Percentiles rank a stretch among this genome's conserved stretches.
Evolutionary conservation across 192 early-diverging fungal genomes (phyloP).

Genomic region (Backusella westeae): DNA sequence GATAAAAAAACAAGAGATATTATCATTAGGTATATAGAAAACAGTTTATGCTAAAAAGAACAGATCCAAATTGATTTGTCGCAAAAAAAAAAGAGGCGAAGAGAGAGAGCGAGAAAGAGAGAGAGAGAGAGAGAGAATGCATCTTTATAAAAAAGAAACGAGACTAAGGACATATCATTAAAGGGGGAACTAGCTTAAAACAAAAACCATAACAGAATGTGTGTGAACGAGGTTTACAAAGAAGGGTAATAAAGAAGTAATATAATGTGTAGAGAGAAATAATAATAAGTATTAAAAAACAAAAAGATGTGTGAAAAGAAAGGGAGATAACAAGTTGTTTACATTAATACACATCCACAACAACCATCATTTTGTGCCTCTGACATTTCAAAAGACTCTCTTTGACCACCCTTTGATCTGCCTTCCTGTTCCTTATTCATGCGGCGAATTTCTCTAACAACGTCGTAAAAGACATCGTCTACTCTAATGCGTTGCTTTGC

Average conservation of each 20-base stretch:
- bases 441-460: slow-evolving; percentile 82
- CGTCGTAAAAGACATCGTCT: slow-evolving; percentile 35
- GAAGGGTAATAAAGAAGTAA: background rate
- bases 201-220: slow-evolving; percentile 3
- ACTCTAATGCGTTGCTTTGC: slow-evolving; percentile 39
- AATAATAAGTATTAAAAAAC: background rate
- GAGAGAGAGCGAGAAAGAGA: background rate
- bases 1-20: no score
- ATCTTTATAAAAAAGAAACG: background rate
- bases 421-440: slow-evolving; percentile 70
- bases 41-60: background rate
- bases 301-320: background rate
- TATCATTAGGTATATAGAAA: background rate
- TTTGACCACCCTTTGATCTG: slow-evolving; percentile 10
- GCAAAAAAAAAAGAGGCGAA: background rate
- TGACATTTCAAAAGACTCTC: slow-evolving; percentile 15
- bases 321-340: background rate
- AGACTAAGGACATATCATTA: background rate
- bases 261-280: background rate
- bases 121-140: background rate
- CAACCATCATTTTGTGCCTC: slow-evolving; percentile 9
- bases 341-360: slow-evolving; percentile 14
- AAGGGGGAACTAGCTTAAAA: background rate
- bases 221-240: background rate
- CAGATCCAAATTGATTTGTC: background rate